Percentiles rank a stretch among this genome's conserved stretches.
These are phyloP conservation scores for Geotrichum bryndzae DNA, from an alignment of 1,139 yeast genomes.

Conservation along the genomic window DNA sequence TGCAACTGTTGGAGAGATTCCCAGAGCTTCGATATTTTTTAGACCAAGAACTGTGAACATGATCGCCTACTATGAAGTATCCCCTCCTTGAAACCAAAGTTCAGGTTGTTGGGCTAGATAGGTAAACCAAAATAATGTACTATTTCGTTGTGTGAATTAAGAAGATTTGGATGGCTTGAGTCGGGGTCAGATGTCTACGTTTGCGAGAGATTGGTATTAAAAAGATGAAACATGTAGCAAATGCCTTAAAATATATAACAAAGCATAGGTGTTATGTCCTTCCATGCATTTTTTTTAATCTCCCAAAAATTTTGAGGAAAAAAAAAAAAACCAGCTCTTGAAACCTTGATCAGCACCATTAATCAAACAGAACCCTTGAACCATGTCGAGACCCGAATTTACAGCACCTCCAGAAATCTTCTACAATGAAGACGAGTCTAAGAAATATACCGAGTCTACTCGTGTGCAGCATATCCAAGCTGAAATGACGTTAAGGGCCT, in stretches of 20 bases:
- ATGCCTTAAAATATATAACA: neutral
- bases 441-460: conserved; percentile 82
- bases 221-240: neutral
- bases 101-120: no score
- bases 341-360: neutral
- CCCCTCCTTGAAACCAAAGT: neutral
- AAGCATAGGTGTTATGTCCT: neutral
- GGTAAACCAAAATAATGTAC: neutral
- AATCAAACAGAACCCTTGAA: conserved; percentile 3
- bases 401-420: conserved; percentile 96
- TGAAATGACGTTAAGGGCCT: conserved; percentile 89
- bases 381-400: conserved; percentile 95
- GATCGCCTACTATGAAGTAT: conserved; percentile 30
- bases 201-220: neutral
- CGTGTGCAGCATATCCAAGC: conserved; percentile 98
- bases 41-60: conserved; percentile 46
- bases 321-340: neutral
- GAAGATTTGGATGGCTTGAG: neutral
- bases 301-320: neutral
- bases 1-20: conserved; percentile 36
- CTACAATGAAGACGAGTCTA: conserved; percentile 83
- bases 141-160: neutral
- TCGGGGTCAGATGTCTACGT: neutral
- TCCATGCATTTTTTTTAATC: neutral
- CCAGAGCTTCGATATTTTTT: conserved; percentile 34